Base-by-base conservation (phyloP, 2,329 filamentous ascomycete genomes). In the Calonectria henricotiae region DNA sequence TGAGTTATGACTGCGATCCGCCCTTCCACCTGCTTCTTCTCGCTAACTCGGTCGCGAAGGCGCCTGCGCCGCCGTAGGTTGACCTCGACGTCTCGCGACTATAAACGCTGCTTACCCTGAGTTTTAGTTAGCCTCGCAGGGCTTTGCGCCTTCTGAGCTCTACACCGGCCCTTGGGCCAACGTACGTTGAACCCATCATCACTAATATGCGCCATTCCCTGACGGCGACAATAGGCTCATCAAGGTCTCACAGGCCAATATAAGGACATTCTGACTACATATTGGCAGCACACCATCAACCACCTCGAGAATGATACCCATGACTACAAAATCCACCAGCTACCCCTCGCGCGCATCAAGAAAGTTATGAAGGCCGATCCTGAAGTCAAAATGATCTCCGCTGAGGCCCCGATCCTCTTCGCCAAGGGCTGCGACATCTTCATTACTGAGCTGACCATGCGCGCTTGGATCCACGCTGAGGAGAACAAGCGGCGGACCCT, bases 291-390 rank as follows among this genome's bases (percentile, higher is more conserved):
- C 80, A 96, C 95, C 73, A 98, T 99, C 85, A 96, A 93, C 75
- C 95, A 97, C 82, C 90, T 99, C 69, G 96, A 99, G 85, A 94
- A 90, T 70, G 96, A 98, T 78, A 94, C 93, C 60, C 96, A 99
- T 83, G 96, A 99, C 83, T 99, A 98, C 88, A 99, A 99, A 85
- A 90, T 98, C 67, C 96, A 99, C 82, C 96, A 98, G 82, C 88
- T 99, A 44, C 96, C 96, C 1, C 88, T 99, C 46, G 96, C 96
- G n/a, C 93, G 96, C 65, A 99, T 99, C 86, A 99, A 99, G 88
- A 99, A 99, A 83, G 96, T 99, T 75, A 99, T 99, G 96, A 99
- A 99, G 85, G 96, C 96, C 0, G 96, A 99, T 77, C 96, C 96
- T 0, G 96, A 99, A 79, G 96, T 99, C 58, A 99, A 99, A 87